These are phyloP conservation scores for Smittium mucronatum DNA, from an alignment of 371 early-diverging fungal species.

Conservation along the genomic window DNA sequence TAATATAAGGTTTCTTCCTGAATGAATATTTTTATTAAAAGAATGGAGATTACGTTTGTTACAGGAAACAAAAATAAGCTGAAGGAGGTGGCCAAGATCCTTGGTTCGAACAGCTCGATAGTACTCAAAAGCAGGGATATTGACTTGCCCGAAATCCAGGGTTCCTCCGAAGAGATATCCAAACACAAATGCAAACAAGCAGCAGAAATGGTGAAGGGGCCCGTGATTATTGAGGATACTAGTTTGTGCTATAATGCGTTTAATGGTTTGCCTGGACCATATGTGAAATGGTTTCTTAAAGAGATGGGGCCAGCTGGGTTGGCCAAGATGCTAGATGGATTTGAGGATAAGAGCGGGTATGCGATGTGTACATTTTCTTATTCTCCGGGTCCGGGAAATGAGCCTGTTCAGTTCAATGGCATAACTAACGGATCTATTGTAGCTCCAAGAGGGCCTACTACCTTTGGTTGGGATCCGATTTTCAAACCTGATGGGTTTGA, in stretches of 20 bases:
- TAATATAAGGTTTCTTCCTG: background rate
- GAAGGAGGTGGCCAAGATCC: slow-evolving; percentile 70
- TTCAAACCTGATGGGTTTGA: slow-evolving; percentile 72
- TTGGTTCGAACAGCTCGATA: slow-evolving; percentile 43
- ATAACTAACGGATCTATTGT: slow-evolving; percentile 76
- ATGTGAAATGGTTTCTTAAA: slow-evolving; percentile 90
- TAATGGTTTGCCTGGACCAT: slow-evolving; percentile 82
- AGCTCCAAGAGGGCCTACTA: slow-evolving; percentile 61
- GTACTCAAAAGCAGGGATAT: slow-evolving; percentile 46
- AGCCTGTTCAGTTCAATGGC: slow-evolving; percentile 84
- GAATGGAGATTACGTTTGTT: slow-evolving; percentile 38
- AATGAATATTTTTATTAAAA: background rate
- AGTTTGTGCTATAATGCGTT: slow-evolving; percentile 84
- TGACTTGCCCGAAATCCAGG: slow-evolving; percentile 86
- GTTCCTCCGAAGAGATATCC: slow-evolving; percentile 54
- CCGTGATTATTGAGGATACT: slow-evolving; percentile 86
- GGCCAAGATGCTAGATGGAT: slow-evolving; percentile 70
- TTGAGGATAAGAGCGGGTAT: slow-evolving; percentile 68
- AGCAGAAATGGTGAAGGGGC: slow-evolving; percentile 33
- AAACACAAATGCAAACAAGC: slow-evolving; percentile 65
- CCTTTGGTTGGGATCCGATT: slow-evolving; percentile 93
- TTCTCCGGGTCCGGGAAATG: slow-evolving; percentile 65
- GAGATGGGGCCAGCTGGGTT: slow-evolving; percentile 62
- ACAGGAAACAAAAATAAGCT: slow-evolving; percentile 90
- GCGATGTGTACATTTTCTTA: slow-evolving; percentile 88